Percentiles rank a stretch among this genome's conserved stretches.
phyloP scores from a whole-genome alignment of 176 grass and related monocot species.

The Rhipidocladum racemiflorum region DNA sequence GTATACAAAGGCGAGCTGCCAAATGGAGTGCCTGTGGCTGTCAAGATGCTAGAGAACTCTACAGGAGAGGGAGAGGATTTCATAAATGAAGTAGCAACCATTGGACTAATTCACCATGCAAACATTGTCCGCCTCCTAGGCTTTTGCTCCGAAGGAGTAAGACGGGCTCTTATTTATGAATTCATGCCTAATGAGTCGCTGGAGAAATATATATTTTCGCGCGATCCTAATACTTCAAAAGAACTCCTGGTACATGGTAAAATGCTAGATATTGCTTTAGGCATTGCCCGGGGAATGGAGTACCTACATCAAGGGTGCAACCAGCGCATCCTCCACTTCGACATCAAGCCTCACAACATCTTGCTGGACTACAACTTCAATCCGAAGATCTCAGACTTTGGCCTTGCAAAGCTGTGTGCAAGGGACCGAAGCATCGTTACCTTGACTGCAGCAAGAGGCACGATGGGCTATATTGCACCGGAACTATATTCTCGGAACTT shows the following conservation, averaged over 20 bases:
- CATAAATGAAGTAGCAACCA: conserved; percentile 79
- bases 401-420: conserved; percentile 58
- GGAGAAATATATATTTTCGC: conserved; percentile 39
- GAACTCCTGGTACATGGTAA: background rate
- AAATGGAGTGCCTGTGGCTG: conserved; percentile 59
- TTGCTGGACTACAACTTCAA: conserved; percentile 43
- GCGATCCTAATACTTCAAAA: background rate
- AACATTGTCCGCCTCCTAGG: conserved; percentile 59
- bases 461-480: conserved; percentile 50
- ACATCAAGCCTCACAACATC: conserved; percentile 70
- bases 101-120: conserved; percentile 60
- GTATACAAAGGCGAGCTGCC: conserved; percentile 51
- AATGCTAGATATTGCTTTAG: conserved; percentile 38
- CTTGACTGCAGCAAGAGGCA: conserved; percentile 42
- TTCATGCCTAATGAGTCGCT: conserved; percentile 61
- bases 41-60: conserved; percentile 61
- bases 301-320: conserved; percentile 67
- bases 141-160: conserved; percentile 48
- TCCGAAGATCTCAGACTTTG: conserved; percentile 70
- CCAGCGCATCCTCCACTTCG: conserved; percentile 64
- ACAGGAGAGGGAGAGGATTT: conserved; percentile 54
- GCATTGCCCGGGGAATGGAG: conserved; percentile 56
- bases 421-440: conserved; percentile 57
- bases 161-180: conserved; percentile 49
- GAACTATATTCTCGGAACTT: conserved; percentile 47